Percentiles rank a stretch among this genome's conserved stretches.
Evolutionary conservation across 2,329 filamentous ascomycete genomes (phyloP).

Genomic region (Chrysoporthe deuterocubensis): DNA sequence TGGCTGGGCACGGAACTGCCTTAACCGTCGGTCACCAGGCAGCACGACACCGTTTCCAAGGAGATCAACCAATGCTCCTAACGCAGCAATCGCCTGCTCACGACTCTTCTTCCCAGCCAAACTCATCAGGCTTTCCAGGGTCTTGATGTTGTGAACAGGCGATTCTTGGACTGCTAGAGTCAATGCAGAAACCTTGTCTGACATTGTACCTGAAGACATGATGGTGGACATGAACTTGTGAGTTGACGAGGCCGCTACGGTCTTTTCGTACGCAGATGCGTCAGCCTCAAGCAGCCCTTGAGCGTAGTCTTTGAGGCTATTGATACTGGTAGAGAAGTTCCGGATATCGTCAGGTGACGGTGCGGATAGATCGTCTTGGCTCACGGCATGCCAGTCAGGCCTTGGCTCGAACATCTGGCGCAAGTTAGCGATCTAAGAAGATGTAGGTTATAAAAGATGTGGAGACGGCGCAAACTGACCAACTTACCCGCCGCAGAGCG

Average conservation of each 20-base stretch:
- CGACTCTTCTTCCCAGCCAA: conserved; percentile 93
- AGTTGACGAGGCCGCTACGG: conserved; percentile 79
- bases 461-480: conserved; percentile 46
- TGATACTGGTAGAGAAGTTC: conserved; percentile 49
- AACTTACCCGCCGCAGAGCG: conserved; percentile 38
- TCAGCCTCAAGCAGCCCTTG: conserved; percentile 77
- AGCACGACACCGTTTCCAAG: conserved; percentile 86
- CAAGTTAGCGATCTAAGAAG: conserved; percentile 28
- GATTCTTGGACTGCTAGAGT: conserved; percentile 96
- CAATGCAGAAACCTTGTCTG: conserved; percentile 93
- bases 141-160: conserved; percentile 87
- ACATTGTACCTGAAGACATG: conserved; percentile 93
- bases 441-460: conserved; percentile 4
- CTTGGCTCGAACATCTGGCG: conserved; percentile 59
- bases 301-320: conserved; percentile 69
- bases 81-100: conserved; percentile 88
- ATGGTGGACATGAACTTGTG: conserved; percentile 97
- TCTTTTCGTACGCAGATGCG: conserved; percentile 72
- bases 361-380: conserved; percentile 47
- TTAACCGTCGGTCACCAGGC: conserved; percentile 79
- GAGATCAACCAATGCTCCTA: conserved; percentile 91
- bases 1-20: conserved; percentile 79
- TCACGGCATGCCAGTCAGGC: conserved; percentile 59
- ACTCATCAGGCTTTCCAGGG: conserved; percentile 80
- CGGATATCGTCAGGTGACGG: conserved; percentile 51